Percentiles rank a stretch among this genome's conserved stretches.
Evolutionary conservation across 78 protist species (phyloP).

Genomic region (Monocercomonoides exilis): DNA sequence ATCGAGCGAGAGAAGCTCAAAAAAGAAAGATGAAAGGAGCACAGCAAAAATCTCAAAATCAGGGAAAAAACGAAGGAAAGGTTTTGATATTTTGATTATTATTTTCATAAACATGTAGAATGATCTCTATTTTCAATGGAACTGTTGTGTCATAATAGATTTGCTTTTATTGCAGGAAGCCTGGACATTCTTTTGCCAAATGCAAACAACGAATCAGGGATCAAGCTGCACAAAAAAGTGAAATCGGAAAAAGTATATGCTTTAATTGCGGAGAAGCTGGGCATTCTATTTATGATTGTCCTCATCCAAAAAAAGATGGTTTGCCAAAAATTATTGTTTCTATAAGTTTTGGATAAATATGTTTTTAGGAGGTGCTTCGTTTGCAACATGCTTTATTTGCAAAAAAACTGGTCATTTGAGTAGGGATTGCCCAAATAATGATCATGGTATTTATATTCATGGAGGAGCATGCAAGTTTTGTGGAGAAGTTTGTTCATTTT

Average conservation of each 20-base stretch:
- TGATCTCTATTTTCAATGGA: background rate
- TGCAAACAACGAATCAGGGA: background rate
- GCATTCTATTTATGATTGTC: background rate
- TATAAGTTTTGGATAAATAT: background rate
- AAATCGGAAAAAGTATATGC: background rate
- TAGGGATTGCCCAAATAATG: slow-evolving; percentile 10
- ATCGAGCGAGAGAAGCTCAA: background rate
- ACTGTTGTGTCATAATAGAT: background rate
- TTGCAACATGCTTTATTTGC: slow-evolving; percentile 16
- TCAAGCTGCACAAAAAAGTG: background rate
- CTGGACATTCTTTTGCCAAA: slow-evolving; percentile 11
- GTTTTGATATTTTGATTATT: background rate
- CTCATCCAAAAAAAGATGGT: background rate
- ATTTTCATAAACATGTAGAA: background rate
- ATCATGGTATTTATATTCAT: background rate
- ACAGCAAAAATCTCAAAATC: background rate
- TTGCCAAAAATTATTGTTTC: background rate
- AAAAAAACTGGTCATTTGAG: slow-evolving; percentile 14
- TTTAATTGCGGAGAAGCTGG: slow-evolving; percentile 4
- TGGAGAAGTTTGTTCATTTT: background rate
- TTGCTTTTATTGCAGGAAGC: background rate
- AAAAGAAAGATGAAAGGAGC: background rate
- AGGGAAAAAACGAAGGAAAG: background rate
- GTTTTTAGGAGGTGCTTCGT: background rate
- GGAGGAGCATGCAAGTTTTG: slow-evolving; percentile 1